Evolutionary conservation across 1,284 basidiomycete species (phyloP).

Genomic region (Vanrija sp.): DNA sequence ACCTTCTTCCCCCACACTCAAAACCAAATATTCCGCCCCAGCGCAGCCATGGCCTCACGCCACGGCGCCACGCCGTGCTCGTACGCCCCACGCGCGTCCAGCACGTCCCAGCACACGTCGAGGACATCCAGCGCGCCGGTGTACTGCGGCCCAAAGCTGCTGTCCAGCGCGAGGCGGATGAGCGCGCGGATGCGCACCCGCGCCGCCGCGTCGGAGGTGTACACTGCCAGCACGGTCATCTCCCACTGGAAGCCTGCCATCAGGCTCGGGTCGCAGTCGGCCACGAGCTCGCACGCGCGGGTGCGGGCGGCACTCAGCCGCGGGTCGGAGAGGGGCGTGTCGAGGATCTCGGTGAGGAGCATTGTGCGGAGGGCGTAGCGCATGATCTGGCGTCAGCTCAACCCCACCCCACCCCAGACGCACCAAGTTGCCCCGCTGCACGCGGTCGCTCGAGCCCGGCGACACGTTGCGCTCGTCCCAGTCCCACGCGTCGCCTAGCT

Average conservation of each 20-base stretch:
- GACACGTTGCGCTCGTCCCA: conserved; percentile 9
- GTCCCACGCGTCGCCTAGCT: conserved; percentile 12
- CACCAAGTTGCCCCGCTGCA: conserved; percentile 18
- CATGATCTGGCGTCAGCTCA: conserved; percentile 7
- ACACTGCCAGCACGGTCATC: conserved; percentile 17
- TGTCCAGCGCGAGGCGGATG: conserved; percentile 7
- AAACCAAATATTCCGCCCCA: conserved; percentile 8
- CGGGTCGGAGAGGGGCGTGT: conserved; percentile 10
- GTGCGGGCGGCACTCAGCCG: conserved; percentile 1
- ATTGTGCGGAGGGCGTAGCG: conserved; percentile 14
- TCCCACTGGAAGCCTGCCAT: conserved; percentile 18
- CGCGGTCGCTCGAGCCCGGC: conserved; percentile 12
- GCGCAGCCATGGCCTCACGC: conserved; percentile 15
- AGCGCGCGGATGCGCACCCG: conserved; percentile 5
- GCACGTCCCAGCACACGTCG: conserved; percentile 13
- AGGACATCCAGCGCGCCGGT: conserved; percentile 12
- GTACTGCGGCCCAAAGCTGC: conserved; percentile 13
- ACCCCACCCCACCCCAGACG: no score
- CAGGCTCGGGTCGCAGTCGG: conserved; percentile 9
- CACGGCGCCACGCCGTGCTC: conserved; percentile 20
- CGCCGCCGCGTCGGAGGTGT: conserved; percentile 2
- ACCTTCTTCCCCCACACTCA: background rate
- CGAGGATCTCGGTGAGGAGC: conserved; percentile 18
- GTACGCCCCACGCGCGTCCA: conserved; percentile 15
- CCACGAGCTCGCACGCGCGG: conserved; percentile 16